Base-by-base conservation (phyloP, 1,284 basidiomycete genomes). In the Tilletia caries region DNA sequence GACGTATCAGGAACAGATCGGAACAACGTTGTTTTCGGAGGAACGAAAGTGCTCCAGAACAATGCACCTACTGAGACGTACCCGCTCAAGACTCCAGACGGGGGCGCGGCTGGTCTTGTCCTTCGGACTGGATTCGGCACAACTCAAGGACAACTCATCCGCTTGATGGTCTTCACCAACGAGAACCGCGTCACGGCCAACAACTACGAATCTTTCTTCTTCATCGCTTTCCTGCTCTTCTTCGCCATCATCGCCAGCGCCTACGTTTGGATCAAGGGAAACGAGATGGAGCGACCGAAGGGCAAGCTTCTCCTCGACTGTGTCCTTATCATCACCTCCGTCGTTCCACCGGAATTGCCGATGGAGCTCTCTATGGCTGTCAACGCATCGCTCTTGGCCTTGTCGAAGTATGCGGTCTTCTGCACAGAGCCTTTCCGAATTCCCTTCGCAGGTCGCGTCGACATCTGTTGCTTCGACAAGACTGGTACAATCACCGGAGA, bases 341-440 rank as follows among this genome's bases (percentile, higher is more conserved):
- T 83, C 66, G 81, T 83, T 0, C 81, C 81, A 15, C 80, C 80
- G 20, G 81, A 83, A 70, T 71, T 83, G 67, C 81, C 81, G 2
- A 83, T 83, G 81, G 81, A 83, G 75, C 75, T 83, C 32, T 79
- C 77, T 18, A 82, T 83, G 81, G 79, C 80, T 5, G 81, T 83
- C 70, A 83, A 83, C 60, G 78, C 81, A 23, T 82, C 81, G 44
- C 71, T 83, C 44, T 93, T 97, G 50, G 94, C 95, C 0, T 85
- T 98, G 54, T 92, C 92, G 69, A 98, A 97, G 85, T 92, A 87
- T 83, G 79, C 80, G 37, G 82, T 83, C 73, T 83, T 83, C 76
- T 83, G 81, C 69, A 83, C 81, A 44, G 81, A 83, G 66, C 81
- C 81, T 13, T 83, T 83, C 77, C 79, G 81, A 32, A 83, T 83